Conservation (phyloP, 768 basidiomycete genomes). For the Amanita molliuscula region DNA sequence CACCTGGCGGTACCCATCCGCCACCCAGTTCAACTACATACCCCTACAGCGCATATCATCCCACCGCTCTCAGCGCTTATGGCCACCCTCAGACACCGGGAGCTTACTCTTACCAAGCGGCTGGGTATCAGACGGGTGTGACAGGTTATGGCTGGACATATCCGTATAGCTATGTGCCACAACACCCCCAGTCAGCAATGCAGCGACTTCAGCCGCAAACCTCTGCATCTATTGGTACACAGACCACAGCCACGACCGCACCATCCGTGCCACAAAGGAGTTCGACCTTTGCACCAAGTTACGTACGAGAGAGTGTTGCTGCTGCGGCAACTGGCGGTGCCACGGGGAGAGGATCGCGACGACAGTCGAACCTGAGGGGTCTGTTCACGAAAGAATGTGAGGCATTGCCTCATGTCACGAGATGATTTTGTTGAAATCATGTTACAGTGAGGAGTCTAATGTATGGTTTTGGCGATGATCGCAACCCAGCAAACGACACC, state of each 20-base stretch:
- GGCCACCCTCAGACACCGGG: slow-evolving; percentile 32
- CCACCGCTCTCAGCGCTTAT: slow-evolving; percentile 27
- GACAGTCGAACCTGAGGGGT: slow-evolving; percentile 62
- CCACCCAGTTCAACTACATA: slow-evolving; percentile 39
- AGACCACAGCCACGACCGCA: slow-evolving; percentile 8
- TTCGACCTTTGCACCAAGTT: slow-evolving; percentile 43
- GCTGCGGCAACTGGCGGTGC: slow-evolving; percentile 27
- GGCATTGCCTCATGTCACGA: slow-evolving; percentile 16
- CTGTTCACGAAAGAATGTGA: slow-evolving; percentile 74
- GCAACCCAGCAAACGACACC: slow-evolving; percentile 79
- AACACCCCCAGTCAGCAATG: slow-evolving; percentile 21
- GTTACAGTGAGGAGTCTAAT: slow-evolving; percentile 67
- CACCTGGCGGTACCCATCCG: slow-evolving; percentile 30
- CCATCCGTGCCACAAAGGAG: slow-evolving; percentile 19
- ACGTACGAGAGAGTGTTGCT: slow-evolving; percentile 37
- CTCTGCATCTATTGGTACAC: slow-evolving; percentile 16
- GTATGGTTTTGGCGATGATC: slow-evolving; percentile 92
- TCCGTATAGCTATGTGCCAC: slow-evolving; percentile 49
- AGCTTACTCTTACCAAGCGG: slow-evolving; percentile 37
- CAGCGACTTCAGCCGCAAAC: slow-evolving; percentile 18
- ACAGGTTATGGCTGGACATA: slow-evolving; percentile 71
- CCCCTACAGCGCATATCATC: slow-evolving; percentile 54
- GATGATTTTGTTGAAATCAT: slow-evolving; percentile 8
- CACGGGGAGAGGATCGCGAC: slow-evolving; percentile 41
- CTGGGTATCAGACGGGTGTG: slow-evolving; percentile 54